Percentiles rank a stretch among this genome's conserved stretches.
These are phyloP conservation scores for Stachybotrys chlorohalonatus DNA, from an alignment of 2,329 filamentous ascomycete genomes.

Conservation along the genomic window DNA sequence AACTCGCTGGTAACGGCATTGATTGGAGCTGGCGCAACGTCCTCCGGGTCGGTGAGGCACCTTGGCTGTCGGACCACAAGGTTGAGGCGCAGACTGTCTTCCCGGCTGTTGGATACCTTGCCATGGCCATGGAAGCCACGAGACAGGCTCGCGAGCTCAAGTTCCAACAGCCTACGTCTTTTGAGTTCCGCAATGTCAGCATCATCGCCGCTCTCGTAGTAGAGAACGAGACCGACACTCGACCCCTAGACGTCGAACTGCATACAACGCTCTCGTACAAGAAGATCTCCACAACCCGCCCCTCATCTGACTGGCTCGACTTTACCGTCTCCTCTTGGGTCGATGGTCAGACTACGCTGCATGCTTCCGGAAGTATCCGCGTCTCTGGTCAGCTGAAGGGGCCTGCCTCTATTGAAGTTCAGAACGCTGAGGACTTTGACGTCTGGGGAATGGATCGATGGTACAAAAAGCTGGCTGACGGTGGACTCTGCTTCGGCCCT, in stretches of 20 bases:
- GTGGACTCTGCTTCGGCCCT: background rate
- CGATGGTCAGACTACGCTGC: background rate
- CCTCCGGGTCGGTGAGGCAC: conserved; percentile 9
- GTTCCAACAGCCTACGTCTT: background rate
- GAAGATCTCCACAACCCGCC: conserved; percentile 1
- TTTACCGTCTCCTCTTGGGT: conserved; percentile 1
- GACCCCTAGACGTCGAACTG: background rate
- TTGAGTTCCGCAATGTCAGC: conserved; percentile 2
- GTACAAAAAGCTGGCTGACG: background rate
- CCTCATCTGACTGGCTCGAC: conserved; percentile 3
- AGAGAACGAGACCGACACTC: background rate
- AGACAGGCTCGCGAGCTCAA: background rate
- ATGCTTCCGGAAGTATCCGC: conserved; percentile 1
- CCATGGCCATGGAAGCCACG: background rate
- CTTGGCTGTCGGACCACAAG: conserved; percentile 36
- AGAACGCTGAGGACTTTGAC: no score
- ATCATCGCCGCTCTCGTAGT: conserved; percentile 4
- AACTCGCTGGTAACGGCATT: conserved; percentile 6
- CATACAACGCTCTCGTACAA: conserved; percentile 1
- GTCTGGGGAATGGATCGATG: background rate
- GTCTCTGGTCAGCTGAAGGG: background rate
- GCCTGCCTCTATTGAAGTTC: no score
- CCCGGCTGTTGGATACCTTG: conserved; percentile 25
- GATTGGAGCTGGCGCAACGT: conserved; percentile 14
- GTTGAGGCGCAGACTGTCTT: conserved; percentile 32